Percentiles rank a stretch among this genome's conserved stretches.
Conservation (phyloP, 2,329 filamentous ascomycete genomes). For the Colletotrichum camelliae region DNA sequence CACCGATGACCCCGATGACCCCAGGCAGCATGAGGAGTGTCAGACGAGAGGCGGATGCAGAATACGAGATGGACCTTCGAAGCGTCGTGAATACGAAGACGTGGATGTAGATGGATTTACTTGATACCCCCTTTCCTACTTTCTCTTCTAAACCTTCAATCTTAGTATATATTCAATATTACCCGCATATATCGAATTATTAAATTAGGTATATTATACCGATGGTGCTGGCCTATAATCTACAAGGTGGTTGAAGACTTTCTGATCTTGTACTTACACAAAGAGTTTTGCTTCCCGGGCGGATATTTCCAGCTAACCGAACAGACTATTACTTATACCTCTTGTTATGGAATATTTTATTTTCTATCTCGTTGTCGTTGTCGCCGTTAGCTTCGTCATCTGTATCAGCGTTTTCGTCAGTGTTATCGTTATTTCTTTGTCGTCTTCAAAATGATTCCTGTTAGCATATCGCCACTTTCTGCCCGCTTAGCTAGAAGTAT, state of each 20-base stretch:
- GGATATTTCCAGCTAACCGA: too few species aligned
- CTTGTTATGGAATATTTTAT: too few species aligned
- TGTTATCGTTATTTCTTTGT: too few species aligned
- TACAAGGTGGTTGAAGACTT: accelerated
- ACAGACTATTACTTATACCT: accelerated
- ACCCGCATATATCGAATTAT: not conserved
- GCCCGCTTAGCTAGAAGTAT: not conserved
- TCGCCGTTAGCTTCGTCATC: too few species aligned
- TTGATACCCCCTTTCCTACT: not conserved
- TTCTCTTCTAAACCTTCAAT: not conserved
- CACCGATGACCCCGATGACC: not conserved
- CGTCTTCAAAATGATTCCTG: too few species aligned
- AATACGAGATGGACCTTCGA: constrained; percentile 4
- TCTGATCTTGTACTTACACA: not conserved
- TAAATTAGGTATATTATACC: not conserved
- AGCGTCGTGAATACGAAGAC: not conserved
- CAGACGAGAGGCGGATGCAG: not conserved
- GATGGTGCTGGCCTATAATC: not conserved
- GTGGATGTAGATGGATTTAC: constrained; percentile 1
- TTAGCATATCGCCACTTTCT: too few species aligned
- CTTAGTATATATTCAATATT: not conserved
- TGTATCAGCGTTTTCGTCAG: accelerated
- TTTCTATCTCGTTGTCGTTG: too few species aligned
- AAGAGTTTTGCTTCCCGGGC: too few species aligned
- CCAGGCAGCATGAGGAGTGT: not conserved